These are phyloP conservation scores for Leucocoprinus leucothites DNA, from an alignment of 768 basidiomycete species.

Conservation along the genomic window DNA sequence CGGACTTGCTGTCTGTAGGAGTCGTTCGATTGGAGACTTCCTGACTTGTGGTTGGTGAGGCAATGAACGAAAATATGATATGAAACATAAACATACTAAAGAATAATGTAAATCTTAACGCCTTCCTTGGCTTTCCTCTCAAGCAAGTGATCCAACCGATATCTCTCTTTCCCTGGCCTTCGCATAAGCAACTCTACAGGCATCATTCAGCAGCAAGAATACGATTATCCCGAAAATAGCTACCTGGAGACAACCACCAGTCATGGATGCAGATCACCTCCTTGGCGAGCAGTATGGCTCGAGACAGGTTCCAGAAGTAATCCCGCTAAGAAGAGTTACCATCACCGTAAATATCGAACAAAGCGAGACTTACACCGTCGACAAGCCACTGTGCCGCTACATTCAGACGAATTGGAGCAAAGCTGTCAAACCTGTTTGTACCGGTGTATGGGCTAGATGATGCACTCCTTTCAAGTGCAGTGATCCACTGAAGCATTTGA, in stretches of 20 bases:
- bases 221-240: background rate
- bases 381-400: conserved; percentile 98
- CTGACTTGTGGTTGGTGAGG: conserved; percentile 46
- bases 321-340: conserved; percentile 60
- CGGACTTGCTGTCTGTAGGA: conserved; percentile 88
- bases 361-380: conserved; percentile 69
- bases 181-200: conserved; percentile 78
- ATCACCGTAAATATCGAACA: conserved; percentile 5
- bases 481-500: conserved; percentile 97
- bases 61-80: conserved; percentile 6
- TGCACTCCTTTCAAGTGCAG: conserved; percentile 80
- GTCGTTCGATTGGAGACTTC: conserved; percentile 96
- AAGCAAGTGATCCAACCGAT: conserved; percentile 82
- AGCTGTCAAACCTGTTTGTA: conserved; percentile 88
- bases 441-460: conserved; percentile 74
- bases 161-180: conserved; percentile 79
- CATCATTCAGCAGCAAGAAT: background rate
- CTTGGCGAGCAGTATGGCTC: conserved; percentile 86
- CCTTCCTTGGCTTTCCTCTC: conserved; percentile 93
- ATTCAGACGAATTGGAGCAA: conserved; percentile 88
- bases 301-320: conserved; percentile 96
- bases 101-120: conserved; percentile 92
- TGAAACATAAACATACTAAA: conserved; percentile 61
- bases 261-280: conserved; percentile 94
- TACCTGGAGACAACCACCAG: conserved; percentile 96